Evolutionary conservation across 805 yeast species (phyloP).

Genomic region (Blastobotrys chiropterorum): DNA sequence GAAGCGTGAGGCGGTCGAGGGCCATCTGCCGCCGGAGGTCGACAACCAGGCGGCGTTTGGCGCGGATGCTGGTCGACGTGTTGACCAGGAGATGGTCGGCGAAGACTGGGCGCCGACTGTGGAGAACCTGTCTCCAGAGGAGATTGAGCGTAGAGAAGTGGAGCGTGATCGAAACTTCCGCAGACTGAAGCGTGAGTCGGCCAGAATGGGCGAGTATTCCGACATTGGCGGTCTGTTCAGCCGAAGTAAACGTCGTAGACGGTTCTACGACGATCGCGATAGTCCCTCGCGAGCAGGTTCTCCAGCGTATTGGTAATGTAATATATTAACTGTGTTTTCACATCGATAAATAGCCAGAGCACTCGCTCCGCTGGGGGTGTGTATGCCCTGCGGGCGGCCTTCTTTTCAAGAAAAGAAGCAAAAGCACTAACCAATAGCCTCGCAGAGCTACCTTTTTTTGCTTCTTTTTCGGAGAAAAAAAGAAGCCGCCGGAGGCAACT

Average conservation of each 20-base stretch:
- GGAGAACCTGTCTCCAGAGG: conserved; percentile 83
- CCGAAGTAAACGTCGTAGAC: not conserved
- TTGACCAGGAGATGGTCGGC: conserved; percentile 71
- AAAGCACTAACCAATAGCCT: no score
- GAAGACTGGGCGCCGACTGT: conserved; percentile 82
- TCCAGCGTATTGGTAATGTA: not conserved
- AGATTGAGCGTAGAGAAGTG: conserved; percentile 89
- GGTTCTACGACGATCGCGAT: not conserved
- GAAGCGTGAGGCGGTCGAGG: conserved; percentile 78
- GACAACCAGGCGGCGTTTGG: conserved; percentile 57
- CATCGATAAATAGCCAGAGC: no score
- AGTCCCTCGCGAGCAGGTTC: not conserved
- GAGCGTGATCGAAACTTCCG: conserved; percentile 90
- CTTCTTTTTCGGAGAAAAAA: no score
- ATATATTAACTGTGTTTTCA: not conserved
- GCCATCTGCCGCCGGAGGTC: conserved; percentile 45
- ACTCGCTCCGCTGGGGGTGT: no score
- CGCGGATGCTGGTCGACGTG: conserved; percentile 59
- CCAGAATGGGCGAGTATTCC: conserved; percentile 56
- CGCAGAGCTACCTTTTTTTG: no score
- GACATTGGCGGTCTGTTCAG: not conserved
- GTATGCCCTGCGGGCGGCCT: no score
- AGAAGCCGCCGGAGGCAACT: no score
- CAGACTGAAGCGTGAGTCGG: conserved; percentile 86
- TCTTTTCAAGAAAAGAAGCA: no score